Base-by-base conservation (phyloP, 2,329 filamentous ascomycete genomes). In the Arthrobotrys sinensis region DNA sequence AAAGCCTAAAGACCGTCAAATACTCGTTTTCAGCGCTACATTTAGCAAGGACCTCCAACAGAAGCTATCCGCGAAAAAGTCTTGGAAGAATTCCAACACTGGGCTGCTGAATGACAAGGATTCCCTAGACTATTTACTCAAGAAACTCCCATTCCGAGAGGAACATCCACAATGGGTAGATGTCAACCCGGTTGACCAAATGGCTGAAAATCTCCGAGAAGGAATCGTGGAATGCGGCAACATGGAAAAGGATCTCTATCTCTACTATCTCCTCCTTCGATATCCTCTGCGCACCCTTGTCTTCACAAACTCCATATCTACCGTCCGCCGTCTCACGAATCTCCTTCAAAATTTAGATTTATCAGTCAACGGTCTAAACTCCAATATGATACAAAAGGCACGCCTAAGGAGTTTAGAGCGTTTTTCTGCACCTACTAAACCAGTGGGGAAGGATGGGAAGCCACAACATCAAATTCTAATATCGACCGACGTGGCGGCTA, bases 211-310 rank as follows among this genome's bases (percentile, higher is more conserved):
- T 1, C 87, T 99, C 4, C 93, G 92, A 80, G 96, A 99, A 85
- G 94, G 94, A 0, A 88, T 99, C 46, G 89, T 99, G 34, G 94
- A 98, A 85, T 99, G 96, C 82, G 91, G 90, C 45, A 93, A 93
- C 4, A 94, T 94, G 85, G 96, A 99, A 83, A 99, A 99, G 88
- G 96, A 99, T 84, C 89, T 99, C 8, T 98, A 95, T 81, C 90
- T 98, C 46, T 99, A 99, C 85, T 89, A 94, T 0, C 87, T 97
- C 7, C 88, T 98, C 0, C 88, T 97, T 1, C 90, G 97, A 71
- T 92, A 97, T 83, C 91, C 93, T 0, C 91, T 91, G 57, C 92
- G 94, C 36, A 94, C 93, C 0, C 87, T 99, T 1, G 90, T 99
- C 57, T 99, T 99, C 84, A 94, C 94, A 32, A 99, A 99, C 85